Evolutionary conservation across 1,139 yeast species (phyloP).

Genomic region (Williopsis jadinii): DNA sequence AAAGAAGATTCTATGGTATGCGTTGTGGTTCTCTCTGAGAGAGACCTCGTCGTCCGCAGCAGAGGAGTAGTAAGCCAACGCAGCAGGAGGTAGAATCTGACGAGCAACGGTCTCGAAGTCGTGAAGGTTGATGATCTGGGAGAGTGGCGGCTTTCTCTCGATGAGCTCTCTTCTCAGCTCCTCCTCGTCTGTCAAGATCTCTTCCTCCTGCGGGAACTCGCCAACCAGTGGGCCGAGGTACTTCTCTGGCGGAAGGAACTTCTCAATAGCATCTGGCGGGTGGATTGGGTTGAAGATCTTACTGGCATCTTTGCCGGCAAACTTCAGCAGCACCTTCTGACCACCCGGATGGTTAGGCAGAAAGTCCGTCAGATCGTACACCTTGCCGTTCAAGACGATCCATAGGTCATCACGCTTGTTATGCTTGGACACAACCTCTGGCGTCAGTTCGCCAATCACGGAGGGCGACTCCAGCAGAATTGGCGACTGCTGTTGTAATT

Average conservation of each 20-base stretch:
- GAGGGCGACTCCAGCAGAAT: neutral
- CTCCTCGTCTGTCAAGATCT: slow-evolving; percentile 28
- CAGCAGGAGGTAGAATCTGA: slow-evolving; percentile 64
- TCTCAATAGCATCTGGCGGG: slow-evolving; percentile 69
- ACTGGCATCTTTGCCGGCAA: slow-evolving; percentile 91
- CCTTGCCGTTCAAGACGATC: slow-evolving; percentile 81
- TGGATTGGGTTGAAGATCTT: slow-evolving; percentile 82
- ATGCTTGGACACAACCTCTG: slow-evolving; percentile 48
- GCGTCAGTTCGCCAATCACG: slow-evolving; percentile 15
- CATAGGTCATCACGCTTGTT: slow-evolving; percentile 71
- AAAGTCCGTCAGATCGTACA: slow-evolving; percentile 77
- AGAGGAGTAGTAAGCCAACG: slow-evolving; percentile 89
- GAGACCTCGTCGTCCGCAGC: slow-evolving; percentile 93
- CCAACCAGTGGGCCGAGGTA: slow-evolving; percentile 40
- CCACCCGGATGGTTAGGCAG: slow-evolving; percentile 89
- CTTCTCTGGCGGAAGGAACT: slow-evolving; percentile 38
- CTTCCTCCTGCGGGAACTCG: slow-evolving; percentile 28
- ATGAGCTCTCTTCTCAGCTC: slow-evolving; percentile 27
- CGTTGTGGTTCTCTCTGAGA: slow-evolving; percentile 80
- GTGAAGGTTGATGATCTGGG: slow-evolving; percentile 61
- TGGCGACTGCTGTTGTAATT: neutral
- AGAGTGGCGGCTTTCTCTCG: slow-evolving; percentile 53
- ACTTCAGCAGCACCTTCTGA: slow-evolving; percentile 55
- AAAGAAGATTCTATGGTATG: slow-evolving; percentile 81
- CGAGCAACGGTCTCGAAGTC: slow-evolving; percentile 87